Evolutionary conservation across 225 moss, liverwort and hornwort species (phyloP).

Genomic region (Marchantia polymorpha): DNA sequence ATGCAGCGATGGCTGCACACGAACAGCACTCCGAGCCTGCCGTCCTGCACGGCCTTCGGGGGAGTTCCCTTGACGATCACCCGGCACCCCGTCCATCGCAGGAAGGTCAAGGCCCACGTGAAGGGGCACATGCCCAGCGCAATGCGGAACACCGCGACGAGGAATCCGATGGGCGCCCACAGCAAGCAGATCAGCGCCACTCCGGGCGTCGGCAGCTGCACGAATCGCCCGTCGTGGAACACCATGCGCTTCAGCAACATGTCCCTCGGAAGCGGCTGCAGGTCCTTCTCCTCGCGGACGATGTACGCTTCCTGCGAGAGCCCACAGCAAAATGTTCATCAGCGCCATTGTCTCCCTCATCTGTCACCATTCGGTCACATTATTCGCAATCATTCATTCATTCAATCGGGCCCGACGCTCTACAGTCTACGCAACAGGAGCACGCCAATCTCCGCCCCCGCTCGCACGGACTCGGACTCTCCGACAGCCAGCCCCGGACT

Average conservation of each 20-base stretch:
- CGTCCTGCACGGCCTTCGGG: constrained; percentile 27
- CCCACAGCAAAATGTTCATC: neutral
- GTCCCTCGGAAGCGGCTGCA: constrained; percentile 21
- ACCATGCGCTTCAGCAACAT: constrained; percentile 50
- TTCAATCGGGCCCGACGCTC: too few relatives aligned
- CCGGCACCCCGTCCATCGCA: constrained; percentile 44
- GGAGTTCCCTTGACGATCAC: constrained; percentile 50
- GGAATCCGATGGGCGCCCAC: constrained; percentile 60
- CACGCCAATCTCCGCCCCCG: neutral
- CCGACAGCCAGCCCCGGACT: too few relatives aligned
- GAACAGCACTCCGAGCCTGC: constrained; percentile 46
- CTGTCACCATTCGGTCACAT: too few relatives aligned
- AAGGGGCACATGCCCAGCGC: constrained; percentile 36
- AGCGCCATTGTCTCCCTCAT: too few relatives aligned
- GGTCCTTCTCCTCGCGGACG: constrained; percentile 25
- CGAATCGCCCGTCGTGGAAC: constrained; percentile 75
- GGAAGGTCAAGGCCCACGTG: constrained; percentile 27
- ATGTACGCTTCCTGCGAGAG: constrained; percentile 52
- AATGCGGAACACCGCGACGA: constrained; percentile 47
- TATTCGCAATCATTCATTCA: too few relatives aligned
- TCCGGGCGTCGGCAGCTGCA: constrained; percentile 48
- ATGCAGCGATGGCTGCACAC: constrained; percentile 57
- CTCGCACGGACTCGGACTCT: neutral
- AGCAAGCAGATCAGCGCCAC: constrained; percentile 45
- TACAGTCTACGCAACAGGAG: neutral